Conservation (phyloP, 805 yeast genomes). For the Kazachstania bromeliacearum region DNA sequence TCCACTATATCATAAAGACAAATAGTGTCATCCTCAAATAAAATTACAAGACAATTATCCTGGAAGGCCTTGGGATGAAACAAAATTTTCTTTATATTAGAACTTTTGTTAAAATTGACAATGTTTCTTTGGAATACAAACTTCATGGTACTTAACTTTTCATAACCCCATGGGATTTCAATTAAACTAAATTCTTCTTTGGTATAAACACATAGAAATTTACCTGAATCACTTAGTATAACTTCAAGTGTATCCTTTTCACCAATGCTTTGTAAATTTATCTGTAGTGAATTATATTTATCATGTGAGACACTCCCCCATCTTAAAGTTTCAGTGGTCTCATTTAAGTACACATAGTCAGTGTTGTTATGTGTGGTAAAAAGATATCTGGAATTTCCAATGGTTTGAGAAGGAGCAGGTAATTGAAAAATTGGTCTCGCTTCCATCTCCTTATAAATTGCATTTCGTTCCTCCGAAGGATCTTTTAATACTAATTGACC, state of each 20-base stretch:
- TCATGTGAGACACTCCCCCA: constrained; percentile 4
- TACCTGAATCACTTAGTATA: constrained; percentile 13
- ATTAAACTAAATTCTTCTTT: constrained; percentile 13
- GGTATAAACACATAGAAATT: constrained; percentile 16
- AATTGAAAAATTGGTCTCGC: constrained; percentile 3
- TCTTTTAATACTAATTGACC: no score
- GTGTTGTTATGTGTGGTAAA: constrained; percentile 13
- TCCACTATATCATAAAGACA: constrained; percentile 13
- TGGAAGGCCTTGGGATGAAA: constrained; percentile 34
- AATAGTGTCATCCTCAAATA: constrained; percentile 20
- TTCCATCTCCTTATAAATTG: constrained; percentile 1
- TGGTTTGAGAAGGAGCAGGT: constrained; percentile 6
- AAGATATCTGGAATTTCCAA: constrained; percentile 9
- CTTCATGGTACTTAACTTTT: constrained; percentile 2
- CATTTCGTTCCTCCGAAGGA: no score
- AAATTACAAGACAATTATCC: constrained; percentile 18
- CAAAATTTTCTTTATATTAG: constrained; percentile 32
- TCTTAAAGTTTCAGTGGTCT: constrained; percentile 2
- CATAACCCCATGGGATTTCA: constrained; percentile 23
- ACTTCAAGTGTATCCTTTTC: constrained; percentile 6
- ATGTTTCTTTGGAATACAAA: constrained; percentile 2
- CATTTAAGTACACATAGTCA: constrained; percentile 9
- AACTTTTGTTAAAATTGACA: neutral
- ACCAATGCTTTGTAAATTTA: constrained; percentile 2
- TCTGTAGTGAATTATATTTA: constrained; percentile 9